phyloP scores from a whole-genome alignment of 1,284 basidiomycete species.

The Thecaphora frezii region DNA sequence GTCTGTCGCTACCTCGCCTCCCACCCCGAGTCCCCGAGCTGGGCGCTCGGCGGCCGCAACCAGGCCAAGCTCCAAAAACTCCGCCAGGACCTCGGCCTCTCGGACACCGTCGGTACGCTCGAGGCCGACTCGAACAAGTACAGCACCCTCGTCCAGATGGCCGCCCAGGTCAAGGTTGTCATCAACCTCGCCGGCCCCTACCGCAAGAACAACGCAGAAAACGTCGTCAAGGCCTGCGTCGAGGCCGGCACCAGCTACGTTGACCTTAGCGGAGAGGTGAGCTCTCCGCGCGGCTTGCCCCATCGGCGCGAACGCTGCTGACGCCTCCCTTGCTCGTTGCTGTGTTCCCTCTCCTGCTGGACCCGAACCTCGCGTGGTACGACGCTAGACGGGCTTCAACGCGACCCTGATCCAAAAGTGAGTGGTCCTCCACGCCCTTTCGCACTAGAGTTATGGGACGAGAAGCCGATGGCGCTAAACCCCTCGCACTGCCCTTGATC shows the following conservation, averaged over 20 bases:
- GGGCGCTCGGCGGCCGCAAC: slow-evolving; percentile 51
- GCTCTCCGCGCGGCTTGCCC: slow-evolving; percentile 10
- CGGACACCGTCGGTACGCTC: slow-evolving; percentile 30
- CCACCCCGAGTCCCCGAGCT: slow-evolving; percentile 29
- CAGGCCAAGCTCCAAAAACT: slow-evolving; percentile 26
- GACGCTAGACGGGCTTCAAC: slow-evolving; percentile 46
- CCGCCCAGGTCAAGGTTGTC: slow-evolving; percentile 17
- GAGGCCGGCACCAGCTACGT: slow-evolving; percentile 68
- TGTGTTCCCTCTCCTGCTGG: too few species aligned
- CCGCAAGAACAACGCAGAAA: slow-evolving; percentile 23
- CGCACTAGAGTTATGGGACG: too few species aligned
- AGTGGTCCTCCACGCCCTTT: too few species aligned
- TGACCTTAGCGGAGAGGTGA: slow-evolving; percentile 66
- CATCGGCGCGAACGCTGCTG: too few species aligned
- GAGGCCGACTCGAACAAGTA: slow-evolving; percentile 31
- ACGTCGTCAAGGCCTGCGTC: slow-evolving; percentile 64
- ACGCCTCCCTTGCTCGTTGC: too few species aligned
- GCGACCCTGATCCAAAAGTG: slow-evolving; percentile 64
- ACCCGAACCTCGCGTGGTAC: too few species aligned
- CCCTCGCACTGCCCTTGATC: too few species aligned
- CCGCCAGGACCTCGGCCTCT: slow-evolving; percentile 19
- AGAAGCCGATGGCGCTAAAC: too few species aligned
- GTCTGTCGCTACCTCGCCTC: slow-evolving; percentile 37
- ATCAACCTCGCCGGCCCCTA: slow-evolving; percentile 52
- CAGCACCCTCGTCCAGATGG: slow-evolving; percentile 29